Percentiles rank a stretch among this genome's conserved stretches.
Conservation (phyloP, 768 basidiomycete species). For the Tylopilus cervinicoccineus region DNA sequence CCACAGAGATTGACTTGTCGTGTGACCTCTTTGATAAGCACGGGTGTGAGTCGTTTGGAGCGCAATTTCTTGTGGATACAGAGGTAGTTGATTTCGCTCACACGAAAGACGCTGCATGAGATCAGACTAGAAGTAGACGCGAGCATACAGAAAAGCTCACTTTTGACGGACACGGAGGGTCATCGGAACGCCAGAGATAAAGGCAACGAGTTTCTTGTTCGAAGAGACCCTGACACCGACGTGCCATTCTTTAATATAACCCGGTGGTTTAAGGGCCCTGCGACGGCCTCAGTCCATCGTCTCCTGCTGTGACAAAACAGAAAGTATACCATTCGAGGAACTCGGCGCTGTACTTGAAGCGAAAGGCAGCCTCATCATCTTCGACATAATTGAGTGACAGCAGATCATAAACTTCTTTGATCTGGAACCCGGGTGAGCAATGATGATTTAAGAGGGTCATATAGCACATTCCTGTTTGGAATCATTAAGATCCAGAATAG, state of each 20-base stretch:
- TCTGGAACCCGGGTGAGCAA: conserved; percentile 40
- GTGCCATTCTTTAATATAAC: conserved; percentile 93
- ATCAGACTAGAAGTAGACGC: conserved; percentile 4
- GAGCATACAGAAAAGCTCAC: conserved; percentile 42
- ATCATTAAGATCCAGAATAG: conserved; percentile 72
- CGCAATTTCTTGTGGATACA: conserved; percentile 97
- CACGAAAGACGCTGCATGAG: conserved; percentile 53
- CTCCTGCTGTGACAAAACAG: background rate
- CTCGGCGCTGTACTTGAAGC: conserved; percentile 93
- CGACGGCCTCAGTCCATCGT: background rate
- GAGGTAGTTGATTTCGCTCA: conserved; percentile 95
- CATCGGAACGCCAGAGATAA: conserved; percentile 91
- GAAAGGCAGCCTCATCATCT: conserved; percentile 92
- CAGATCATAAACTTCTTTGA: conserved; percentile 88
- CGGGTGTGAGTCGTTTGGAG: conserved; percentile 90
- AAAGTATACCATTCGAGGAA: conserved; percentile 79
- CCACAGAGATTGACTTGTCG: conserved; percentile 85
- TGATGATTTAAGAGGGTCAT: background rate
- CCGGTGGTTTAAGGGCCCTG: conserved; percentile 94
- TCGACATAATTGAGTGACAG: conserved; percentile 95
- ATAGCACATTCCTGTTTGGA: conserved; percentile 54
- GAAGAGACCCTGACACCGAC: conserved; percentile 88
- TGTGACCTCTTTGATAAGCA: conserved; percentile 97
- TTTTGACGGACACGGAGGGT: conserved; percentile 77
- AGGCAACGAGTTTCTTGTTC: conserved; percentile 92